phyloP scores from a whole-genome alignment of 2,329 filamentous ascomycete genomes.

The Camillea tinctor region DNA sequence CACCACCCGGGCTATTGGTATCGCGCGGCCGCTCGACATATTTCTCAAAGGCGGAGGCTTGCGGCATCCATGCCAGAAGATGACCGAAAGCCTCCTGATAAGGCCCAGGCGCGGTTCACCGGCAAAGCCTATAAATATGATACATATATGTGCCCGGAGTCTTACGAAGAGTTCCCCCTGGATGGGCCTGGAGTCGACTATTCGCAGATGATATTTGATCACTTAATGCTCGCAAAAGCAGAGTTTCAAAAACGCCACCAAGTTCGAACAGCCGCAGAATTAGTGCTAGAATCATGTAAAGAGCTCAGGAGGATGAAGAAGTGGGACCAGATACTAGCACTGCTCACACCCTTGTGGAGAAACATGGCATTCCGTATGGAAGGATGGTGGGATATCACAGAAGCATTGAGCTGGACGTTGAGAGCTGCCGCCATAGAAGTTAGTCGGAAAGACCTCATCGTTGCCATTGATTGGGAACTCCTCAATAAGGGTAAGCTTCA shows the following conservation, averaged over 20 bases:
- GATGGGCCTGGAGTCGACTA: constrained; percentile 53
- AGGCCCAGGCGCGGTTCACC: constrained; percentile 44
- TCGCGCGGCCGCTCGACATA: constrained; percentile 57
- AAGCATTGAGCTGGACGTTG: constrained; percentile 62
- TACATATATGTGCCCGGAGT: constrained; percentile 65
- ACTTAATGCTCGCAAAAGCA: constrained; percentile 47
- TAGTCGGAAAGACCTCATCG: constrained; percentile 53
- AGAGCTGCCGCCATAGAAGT: constrained; percentile 54
- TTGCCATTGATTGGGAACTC: constrained; percentile 66
- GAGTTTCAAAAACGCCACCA: constrained; percentile 58
- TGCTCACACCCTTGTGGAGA: constrained; percentile 58
- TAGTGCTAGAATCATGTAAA: constrained; percentile 56
- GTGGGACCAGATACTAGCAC: constrained; percentile 54
- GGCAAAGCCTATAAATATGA: constrained; percentile 60
- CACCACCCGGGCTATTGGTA: constrained; percentile 70
- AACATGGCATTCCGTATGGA: constrained; percentile 55
- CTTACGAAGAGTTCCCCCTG: constrained; percentile 58
- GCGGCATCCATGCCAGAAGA: constrained; percentile 60
- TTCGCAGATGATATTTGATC: constrained; percentile 52
- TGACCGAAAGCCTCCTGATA: constrained; percentile 51
- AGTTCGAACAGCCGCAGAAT: constrained; percentile 51
- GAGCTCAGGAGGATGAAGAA: constrained; percentile 50
- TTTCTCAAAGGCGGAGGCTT: constrained; percentile 50
- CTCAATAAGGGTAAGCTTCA: constrained; percentile 54
- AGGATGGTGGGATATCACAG: constrained; percentile 58